A percentile compares a stretch with the other conserved stretches of the same genome.
Evolutionary conservation across 1,284 basidiomycete genomes (phyloP).

Genomic region (Leccinum holopus): DNA sequence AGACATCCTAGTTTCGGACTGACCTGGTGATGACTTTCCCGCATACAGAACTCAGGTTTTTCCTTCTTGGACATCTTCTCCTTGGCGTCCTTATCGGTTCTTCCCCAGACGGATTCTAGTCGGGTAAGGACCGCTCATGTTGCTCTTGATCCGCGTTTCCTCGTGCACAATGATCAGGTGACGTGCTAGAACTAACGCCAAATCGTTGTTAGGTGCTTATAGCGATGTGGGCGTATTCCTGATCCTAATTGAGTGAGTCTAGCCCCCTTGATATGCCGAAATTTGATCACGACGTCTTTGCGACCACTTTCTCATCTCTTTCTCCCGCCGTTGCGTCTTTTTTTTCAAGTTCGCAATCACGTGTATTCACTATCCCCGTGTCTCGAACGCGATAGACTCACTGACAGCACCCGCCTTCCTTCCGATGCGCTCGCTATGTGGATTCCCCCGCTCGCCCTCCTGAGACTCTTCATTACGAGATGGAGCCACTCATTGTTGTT

Average conservation of each 20-base stretch:
- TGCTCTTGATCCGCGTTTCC: not conserved
- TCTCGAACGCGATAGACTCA: conserved; percentile 50
- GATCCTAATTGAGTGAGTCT: conserved; percentile 75
- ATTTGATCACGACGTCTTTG: not conserved
- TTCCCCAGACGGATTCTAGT: conserved; percentile 57
- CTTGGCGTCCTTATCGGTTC: conserved; percentile 87
- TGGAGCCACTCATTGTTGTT: conserved; percentile 91
- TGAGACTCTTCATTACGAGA: conserved; percentile 79
- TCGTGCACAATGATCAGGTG: conserved; percentile 1
- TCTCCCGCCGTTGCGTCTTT: not conserved
- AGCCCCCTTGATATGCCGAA: not conserved
- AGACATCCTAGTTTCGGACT: conserved; percentile 42
- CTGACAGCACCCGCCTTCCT: conserved; percentile 29
- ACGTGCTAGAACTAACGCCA: not conserved
- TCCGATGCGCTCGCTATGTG: conserved; percentile 80
- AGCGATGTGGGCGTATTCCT: conserved; percentile 96
- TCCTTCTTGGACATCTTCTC: conserved; percentile 79
- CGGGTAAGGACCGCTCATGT: not conserved
- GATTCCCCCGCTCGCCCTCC: conserved; percentile 72
- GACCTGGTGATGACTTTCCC: conserved; percentile 11
- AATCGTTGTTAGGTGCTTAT: conserved; percentile 63
- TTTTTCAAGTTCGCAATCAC: not conserved
- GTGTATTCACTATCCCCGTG: not conserved
- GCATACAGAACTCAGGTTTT: conserved; percentile 71
- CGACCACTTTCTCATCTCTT: not conserved